Evolutionary conservation across 352 stramenopile species (phyloP).

Genomic region (Peronospora farinosa): DNA sequence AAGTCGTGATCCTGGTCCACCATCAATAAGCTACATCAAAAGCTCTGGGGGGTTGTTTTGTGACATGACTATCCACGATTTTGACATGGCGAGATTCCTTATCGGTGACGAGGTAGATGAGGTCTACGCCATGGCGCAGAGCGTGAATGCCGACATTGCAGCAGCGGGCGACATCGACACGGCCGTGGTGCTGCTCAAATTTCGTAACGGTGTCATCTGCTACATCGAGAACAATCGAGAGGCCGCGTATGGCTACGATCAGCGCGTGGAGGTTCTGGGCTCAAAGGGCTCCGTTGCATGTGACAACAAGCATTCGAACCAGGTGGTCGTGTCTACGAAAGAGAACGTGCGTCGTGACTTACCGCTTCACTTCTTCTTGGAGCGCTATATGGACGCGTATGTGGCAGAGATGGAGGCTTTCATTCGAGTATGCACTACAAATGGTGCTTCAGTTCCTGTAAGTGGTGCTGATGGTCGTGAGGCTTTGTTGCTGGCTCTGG

Average conservation of each 20-base stretch:
- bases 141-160: slow-evolving; percentile 46
- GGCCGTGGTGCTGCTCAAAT: slow-evolving; percentile 87
- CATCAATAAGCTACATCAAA: slow-evolving; percentile 48
- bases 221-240: slow-evolving; percentile 94
- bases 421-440: slow-evolving; percentile 43
- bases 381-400: slow-evolving; percentile 89
- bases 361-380: slow-evolving; percentile 93
- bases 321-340: slow-evolving; percentile 49
- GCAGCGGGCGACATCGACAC: slow-evolving; percentile 88
- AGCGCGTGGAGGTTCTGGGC: slow-evolving; percentile 90
- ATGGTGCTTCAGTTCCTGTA: slow-evolving; percentile 40
- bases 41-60: slow-evolving; percentile 88
- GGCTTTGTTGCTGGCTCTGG: slow-evolving; percentile 58
- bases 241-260: slow-evolving; percentile 92
- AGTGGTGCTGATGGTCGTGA: slow-evolving; percentile 53
- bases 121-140: slow-evolving; percentile 63
- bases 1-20: slow-evolving; percentile 45
- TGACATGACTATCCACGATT: slow-evolving; percentile 95
- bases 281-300: slow-evolving; percentile 87
- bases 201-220: slow-evolving; percentile 83
- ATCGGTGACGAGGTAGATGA: slow-evolving; percentile 74
- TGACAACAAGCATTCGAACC: slow-evolving; percentile 93
- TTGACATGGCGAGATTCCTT: slow-evolving; percentile 92
- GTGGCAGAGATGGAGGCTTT: slow-evolving; percentile 68
- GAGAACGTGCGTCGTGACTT: slow-evolving; percentile 65